Evolutionary conservation across 108 stramenopile species (phyloP).

Genomic region (Pseudonitzschia multiseries): DNA sequence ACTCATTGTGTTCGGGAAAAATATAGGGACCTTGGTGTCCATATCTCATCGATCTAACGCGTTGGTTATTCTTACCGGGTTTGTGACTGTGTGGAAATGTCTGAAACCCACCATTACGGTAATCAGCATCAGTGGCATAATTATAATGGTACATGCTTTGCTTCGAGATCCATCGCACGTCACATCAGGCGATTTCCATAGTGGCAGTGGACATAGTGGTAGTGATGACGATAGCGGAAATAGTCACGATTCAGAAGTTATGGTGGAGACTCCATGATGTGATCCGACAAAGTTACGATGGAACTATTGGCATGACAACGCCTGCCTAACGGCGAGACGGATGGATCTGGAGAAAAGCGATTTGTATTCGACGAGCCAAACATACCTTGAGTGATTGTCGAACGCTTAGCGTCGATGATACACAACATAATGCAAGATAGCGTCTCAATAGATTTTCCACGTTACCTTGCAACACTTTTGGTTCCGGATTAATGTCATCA

Average conservation of each 20-base stretch:
- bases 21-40: constrained; percentile 63
- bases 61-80: constrained; percentile 52
- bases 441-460: too few species aligned
- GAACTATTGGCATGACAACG: background rate
- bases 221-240: constrained; percentile 24
- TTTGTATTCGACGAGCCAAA: too few species aligned
- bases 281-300: background rate
- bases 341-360: too few species aligned
- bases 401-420: too few species aligned
- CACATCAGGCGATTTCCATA: constrained; percentile 22
- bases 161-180: constrained; percentile 83
- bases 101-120: constrained; percentile 58
- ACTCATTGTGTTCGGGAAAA: constrained; percentile 61
- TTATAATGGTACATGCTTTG: constrained; percentile 70
- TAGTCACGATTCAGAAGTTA: constrained; percentile 30
- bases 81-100: constrained; percentile 77
- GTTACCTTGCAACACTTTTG: too few species aligned
- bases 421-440: too few species aligned
- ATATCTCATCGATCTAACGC: constrained; percentile 62
- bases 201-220: background rate
- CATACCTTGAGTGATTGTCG: too few species aligned
- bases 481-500: too few species aligned
- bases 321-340: too few species aligned
- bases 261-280: constrained; percentile 25
- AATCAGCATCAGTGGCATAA: constrained; percentile 54